phyloP scores from a whole-genome alignment of 768 basidiomycete genomes.

The Neoboletus brunneissimus region DNA sequence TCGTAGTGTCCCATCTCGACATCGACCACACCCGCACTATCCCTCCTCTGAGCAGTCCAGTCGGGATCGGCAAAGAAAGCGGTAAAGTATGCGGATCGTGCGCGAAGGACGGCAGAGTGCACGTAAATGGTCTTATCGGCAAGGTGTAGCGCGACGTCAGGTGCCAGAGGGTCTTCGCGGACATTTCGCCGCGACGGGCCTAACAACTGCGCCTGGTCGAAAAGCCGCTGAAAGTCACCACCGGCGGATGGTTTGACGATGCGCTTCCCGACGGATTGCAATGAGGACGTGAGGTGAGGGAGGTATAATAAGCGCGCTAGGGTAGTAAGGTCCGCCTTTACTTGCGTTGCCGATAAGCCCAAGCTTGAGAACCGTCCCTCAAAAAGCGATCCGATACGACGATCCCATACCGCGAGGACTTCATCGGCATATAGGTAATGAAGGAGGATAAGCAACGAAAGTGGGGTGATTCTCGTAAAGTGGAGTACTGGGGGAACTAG shows the following conservation, averaged over 20 bases:
- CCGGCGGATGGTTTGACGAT: constrained; percentile 47
- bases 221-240: constrained; percentile 50
- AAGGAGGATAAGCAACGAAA: constrained; percentile 72
- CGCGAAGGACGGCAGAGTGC: constrained; percentile 76
- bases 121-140: constrained; percentile 61
- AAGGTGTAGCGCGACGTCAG: constrained; percentile 73
- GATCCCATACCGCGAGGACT: constrained; percentile 81
- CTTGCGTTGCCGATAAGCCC: constrained; percentile 41
- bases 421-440: constrained; percentile 89
- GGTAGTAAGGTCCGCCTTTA: constrained; percentile 61
- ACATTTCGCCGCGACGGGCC: constrained; percentile 4
- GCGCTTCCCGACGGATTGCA: constrained; percentile 63
- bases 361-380: constrained; percentile 38
- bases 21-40: constrained; percentile 48
- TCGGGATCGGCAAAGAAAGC: constrained; percentile 78
- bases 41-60: constrained; percentile 73
- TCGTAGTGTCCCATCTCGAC: constrained; percentile 70
- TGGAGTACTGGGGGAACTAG: constrained; percentile 11
- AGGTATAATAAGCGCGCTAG: constrained; percentile 63
- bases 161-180: constrained; percentile 34
- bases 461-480: constrained; percentile 56
- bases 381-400: constrained; percentile 51
- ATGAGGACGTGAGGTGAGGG: constrained; percentile 46
- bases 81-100: constrained; percentile 80
- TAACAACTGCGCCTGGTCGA: constrained; percentile 29